Evolutionary conservation across 306 rosid species (phyloP).

Genomic region (Vicia sativa): DNA sequence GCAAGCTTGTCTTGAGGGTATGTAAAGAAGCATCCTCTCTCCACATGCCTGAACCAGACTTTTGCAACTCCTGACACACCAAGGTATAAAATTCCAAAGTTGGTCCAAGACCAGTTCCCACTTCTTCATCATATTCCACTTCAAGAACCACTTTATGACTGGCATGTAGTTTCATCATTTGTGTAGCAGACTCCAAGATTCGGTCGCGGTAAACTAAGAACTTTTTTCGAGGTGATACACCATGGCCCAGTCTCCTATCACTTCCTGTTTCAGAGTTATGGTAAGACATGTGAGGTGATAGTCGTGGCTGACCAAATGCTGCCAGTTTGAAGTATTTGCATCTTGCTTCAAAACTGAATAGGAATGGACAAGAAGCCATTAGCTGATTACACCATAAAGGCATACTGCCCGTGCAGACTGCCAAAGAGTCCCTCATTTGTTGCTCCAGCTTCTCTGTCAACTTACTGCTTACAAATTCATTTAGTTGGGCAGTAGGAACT

Average conservation of each 20-base stretch:
- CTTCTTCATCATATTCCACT: conserved; percentile 94
- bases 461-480: conserved; percentile 83
- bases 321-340: conserved; percentile 82
- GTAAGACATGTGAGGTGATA: conserved; percentile 54
- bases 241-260: conserved; percentile 59
- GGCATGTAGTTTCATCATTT: conserved; percentile 87
- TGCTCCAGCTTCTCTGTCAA: conserved; percentile 95
- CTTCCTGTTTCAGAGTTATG: conserved; percentile 49
- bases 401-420: conserved; percentile 78
- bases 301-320: conserved; percentile 69
- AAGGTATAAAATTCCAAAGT: conserved; percentile 96
- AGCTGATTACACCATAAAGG: conserved; percentile 88
- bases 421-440: conserved; percentile 84
- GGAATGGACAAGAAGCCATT: conserved; percentile 77
- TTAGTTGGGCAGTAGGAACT: conserved; percentile 66
- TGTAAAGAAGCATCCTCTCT: conserved; percentile 62
- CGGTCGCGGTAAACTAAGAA: conserved; percentile 69
- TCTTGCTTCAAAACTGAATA: conserved; percentile 91
- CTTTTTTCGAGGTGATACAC: conserved; percentile 74
- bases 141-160: conserved; percentile 75
- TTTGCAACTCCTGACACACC: conserved; percentile 90
- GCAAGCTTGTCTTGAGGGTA: conserved; percentile 40
- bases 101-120: conserved; percentile 99
- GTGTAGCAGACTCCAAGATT: conserved; percentile 80
- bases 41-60: conserved; percentile 87